Conservation (phyloP, 768 basidiomycete genomes). For the Agaricus bisporus region DNA sequence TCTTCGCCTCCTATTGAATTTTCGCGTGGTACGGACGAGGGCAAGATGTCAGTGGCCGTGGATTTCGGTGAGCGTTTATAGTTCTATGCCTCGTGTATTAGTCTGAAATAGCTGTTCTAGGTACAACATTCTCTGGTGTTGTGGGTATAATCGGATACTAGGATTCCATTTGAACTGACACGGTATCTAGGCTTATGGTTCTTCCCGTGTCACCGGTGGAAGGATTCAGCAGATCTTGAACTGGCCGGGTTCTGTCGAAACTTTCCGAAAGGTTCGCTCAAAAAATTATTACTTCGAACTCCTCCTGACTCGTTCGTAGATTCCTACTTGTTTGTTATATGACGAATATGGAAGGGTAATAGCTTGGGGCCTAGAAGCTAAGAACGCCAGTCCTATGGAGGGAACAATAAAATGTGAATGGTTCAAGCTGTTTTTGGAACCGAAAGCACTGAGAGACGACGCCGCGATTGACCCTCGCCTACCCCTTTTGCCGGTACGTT, state of each 20-base stretch:
- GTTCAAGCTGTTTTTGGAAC: conserved; percentile 87
- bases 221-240: conserved; percentile 77
- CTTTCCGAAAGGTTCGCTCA: conserved; percentile 64
- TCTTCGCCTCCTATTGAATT: conserved; percentile 17
- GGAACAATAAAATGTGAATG: conserved; percentile 55
- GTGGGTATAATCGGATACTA: conserved; percentile 37
- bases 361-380: conserved; percentile 86
- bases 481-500: conserved; percentile 69
- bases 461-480: conserved; percentile 68
- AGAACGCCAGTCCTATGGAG: conserved; percentile 64
- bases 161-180: neutral
- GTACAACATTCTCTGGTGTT: conserved; percentile 85
- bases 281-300: neutral
- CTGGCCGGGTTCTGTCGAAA: conserved; percentile 85
- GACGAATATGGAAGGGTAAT: conserved; percentile 66
- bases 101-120: conserved; percentile 30
- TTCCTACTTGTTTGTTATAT: conserved; percentile 82
- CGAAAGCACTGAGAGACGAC: conserved; percentile 70
- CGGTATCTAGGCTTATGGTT: conserved; percentile 68
- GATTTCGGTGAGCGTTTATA: conserved; percentile 61
- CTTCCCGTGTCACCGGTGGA: conserved; percentile 75
- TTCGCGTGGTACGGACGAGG: conserved; percentile 43
- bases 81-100: neutral
- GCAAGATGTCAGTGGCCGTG: conserved; percentile 78
- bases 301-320: conserved; percentile 24